These are phyloP conservation scores for Ceratocystiopsis sp. DNA, from an alignment of 2,329 filamentous ascomycete species.

Conservation along the genomic window DNA sequence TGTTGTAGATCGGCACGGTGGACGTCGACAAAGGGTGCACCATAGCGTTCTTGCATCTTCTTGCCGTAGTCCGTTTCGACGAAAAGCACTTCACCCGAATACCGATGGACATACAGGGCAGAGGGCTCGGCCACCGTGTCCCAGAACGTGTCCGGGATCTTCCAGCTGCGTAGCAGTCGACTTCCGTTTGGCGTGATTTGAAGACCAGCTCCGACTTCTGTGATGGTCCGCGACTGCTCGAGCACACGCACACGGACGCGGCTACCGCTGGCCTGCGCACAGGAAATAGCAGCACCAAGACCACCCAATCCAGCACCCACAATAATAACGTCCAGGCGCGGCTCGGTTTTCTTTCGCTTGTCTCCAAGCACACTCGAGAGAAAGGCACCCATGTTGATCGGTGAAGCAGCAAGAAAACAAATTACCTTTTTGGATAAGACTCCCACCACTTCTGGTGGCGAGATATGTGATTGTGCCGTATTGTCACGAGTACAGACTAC, in stretches of 20 bases:
- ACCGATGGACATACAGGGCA: not conserved
- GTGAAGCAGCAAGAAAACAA: too few species aligned
- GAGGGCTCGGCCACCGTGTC: not conserved
- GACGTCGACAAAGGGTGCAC: constrained; percentile 17
- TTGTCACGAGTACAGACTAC: too few species aligned
- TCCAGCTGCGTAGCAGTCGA: constrained; percentile 14
- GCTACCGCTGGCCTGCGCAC: constrained; percentile 1
- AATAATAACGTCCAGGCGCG: constrained; percentile 1
- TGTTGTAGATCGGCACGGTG: constrained; percentile 19
- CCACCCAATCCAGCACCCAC: constrained; percentile 7
- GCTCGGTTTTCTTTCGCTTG: too few species aligned
- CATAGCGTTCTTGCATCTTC: constrained; percentile 1
- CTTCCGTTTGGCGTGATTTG: constrained; percentile 16
- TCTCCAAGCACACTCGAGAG: too few species aligned
- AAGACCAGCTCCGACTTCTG: not conserved
- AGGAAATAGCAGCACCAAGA: constrained; percentile 1
- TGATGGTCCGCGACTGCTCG: not conserved
- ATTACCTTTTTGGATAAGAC: too few species aligned
- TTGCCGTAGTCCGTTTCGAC: not conserved
- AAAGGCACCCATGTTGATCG: too few species aligned
- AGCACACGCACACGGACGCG: constrained; percentile 1
- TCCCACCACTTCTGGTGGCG: too few species aligned
- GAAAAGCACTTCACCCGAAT: not conserved
- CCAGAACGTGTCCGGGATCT: not conserved
- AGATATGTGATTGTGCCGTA: too few species aligned